Percentiles rank a stretch among this genome's conserved stretches.
These are phyloP conservation scores for Xanthoceras sorbifolium DNA, from an alignment of 345 rosid species.

Conservation along the genomic window DNA sequence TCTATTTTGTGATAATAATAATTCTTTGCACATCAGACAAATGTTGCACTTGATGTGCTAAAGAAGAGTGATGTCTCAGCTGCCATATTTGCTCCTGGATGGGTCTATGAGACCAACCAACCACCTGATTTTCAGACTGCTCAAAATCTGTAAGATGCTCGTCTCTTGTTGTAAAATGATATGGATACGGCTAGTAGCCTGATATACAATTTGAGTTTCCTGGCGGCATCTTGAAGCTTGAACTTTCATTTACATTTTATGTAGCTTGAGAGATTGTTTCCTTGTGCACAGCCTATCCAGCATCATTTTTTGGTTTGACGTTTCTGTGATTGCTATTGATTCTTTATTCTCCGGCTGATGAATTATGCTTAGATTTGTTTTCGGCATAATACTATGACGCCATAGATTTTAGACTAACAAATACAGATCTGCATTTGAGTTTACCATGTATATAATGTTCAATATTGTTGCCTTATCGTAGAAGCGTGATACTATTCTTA, in stretches of 20 bases:
- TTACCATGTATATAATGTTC: background rate
- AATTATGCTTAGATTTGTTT: background rate
- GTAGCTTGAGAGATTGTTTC: background rate
- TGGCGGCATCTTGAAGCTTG: no score
- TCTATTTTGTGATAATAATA: slow-evolving; percentile 6
- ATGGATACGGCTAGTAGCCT: background rate
- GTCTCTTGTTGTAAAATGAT: background rate
- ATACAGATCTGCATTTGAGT: background rate
- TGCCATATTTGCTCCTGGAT: slow-evolving; percentile 93
- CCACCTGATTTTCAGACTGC: slow-evolving; percentile 79
- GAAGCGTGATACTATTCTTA: no score
- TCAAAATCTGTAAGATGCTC: slow-evolving; percentile 64
- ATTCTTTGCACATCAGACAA: slow-evolving; percentile 49
- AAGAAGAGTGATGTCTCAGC: slow-evolving; percentile 71
- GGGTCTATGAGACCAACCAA: slow-evolving; percentile 79
- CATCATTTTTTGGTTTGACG: no score
- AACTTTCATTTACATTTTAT: no score
- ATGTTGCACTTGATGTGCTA: slow-evolving; percentile 70
- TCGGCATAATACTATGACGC: background rate
- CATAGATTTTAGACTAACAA: background rate
- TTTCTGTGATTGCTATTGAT: no score
- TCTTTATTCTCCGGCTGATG: background rate
- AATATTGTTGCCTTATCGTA: background rate
- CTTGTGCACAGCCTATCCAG: background rate
- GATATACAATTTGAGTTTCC: background rate